Evolutionary conservation across 2,329 filamentous ascomycete species (phyloP), one percentile per base, ranked within the genome.

Genomic region (Curvularia spicifera): DNA sequence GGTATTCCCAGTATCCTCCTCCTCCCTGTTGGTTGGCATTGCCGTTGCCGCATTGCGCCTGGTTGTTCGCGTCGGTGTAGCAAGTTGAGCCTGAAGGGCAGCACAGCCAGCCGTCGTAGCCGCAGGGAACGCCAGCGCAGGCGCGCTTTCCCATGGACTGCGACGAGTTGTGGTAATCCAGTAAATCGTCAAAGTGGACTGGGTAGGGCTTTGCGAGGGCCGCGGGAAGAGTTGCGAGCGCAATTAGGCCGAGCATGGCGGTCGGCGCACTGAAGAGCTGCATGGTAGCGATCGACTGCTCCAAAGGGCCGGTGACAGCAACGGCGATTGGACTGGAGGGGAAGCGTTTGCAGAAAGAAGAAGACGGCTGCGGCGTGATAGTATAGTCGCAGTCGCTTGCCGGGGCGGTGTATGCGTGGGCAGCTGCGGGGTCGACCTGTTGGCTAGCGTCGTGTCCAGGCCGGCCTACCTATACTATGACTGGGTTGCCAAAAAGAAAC

Each of bases 211-310:
- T 75, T 51, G 72, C 71, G n/a, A 60, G 85, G 79, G 65, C 89
- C 84, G 70, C 82, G 84, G 65, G 79, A 83, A 56, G 83, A 83
- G 10, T 79, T 44, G 80, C 56, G 46, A 71, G 39, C 13, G 78
- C 82, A 43, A 78, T 77, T 50, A 75, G 62, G 53, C 66, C 69
- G 57, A 71, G 40, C 80, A 88, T 67, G 91, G 69, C 97, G 91
- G 53, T 85, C 90, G 62, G 94, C 96, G 79, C 77, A 95, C 54
- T 59, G 58, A 72, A 65, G 31, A 70, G 59, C 56, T 71, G 65
- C 72, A 76, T 74, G 57, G 61, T 58, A 40, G 51, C 33, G 54
- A 51, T 49, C 33, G 59, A 35, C 48, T 42, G 53, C 51, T 53
- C 50, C 55, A 59, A 51, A 51, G 45, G 31, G 54, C 47, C 55